phyloP scores from a whole-genome alignment of 805 yeast species.

The Tetrapisispora iriomotensis region DNA sequence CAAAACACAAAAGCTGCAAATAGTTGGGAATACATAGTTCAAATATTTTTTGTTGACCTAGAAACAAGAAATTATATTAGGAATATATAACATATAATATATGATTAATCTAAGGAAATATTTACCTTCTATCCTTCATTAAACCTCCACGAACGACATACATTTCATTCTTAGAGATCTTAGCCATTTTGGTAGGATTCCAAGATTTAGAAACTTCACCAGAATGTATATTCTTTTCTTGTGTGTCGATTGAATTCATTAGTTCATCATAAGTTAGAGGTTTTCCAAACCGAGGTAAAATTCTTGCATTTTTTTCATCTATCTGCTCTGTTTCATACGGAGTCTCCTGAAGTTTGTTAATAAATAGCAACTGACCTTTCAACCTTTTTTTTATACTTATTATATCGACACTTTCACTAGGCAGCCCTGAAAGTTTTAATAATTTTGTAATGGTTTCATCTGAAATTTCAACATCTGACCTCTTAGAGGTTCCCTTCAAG shows the following conservation, averaged over 20 bases:
- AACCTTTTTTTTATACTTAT: conserved; percentile 29
- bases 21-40: too few species aligned
- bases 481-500: conserved; percentile 4
- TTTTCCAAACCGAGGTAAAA: conserved; percentile 21
- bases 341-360: conserved; percentile 35
- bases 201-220: conserved; percentile 38
- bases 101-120: too few species aligned
- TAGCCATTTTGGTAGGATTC: conserved; percentile 33
- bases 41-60: too few species aligned
- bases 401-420: conserved; percentile 22
- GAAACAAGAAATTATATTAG: too few species aligned
- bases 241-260: conserved; percentile 16
- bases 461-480: background rate
- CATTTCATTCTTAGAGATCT: conserved; percentile 29
- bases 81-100: too few species aligned
- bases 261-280: conserved; percentile 29
- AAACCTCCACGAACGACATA: conserved; percentile 40
- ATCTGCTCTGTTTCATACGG: conserved; percentile 8
- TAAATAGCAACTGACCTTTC: conserved; percentile 41
- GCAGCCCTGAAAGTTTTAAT: conserved; percentile 41
- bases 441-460: conserved; percentile 25
- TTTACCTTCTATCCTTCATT: conserved; percentile 27
- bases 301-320: conserved; percentile 16
- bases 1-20: too few species aligned
- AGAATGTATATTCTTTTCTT: conserved; percentile 17